Evolutionary conservation across 768 basidiomycete genomes (phyloP).

Genomic region (Xerocomellus chrysenteron): DNA sequence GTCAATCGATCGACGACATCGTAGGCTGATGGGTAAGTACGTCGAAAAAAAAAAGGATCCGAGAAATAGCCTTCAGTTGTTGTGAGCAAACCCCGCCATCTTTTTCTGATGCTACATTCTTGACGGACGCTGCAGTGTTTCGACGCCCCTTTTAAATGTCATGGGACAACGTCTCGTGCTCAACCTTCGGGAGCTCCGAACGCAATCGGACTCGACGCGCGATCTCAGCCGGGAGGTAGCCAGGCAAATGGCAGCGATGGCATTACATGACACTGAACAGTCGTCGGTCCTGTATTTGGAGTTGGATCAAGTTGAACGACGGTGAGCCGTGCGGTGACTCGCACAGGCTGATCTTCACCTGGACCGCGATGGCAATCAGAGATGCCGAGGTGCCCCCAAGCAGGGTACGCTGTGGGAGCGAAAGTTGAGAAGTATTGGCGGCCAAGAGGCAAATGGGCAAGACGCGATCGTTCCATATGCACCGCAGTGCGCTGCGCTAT

Average conservation of each 20-base stretch:
- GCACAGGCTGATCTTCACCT: not conserved
- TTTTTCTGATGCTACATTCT: not conserved
- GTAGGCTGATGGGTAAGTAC: not conserved
- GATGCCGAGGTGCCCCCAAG: not conserved
- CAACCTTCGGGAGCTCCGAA: constrained; percentile 16
- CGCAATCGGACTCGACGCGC: not conserved
- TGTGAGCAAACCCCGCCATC: constrained; percentile 2
- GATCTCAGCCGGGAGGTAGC: constrained; percentile 13
- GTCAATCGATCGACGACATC: too few relatives aligned
- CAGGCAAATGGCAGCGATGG: constrained; percentile 8
- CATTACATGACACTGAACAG: not conserved
- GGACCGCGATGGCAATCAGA: not conserved
- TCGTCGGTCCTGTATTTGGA: not conserved
- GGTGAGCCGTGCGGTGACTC: too few relatives aligned
- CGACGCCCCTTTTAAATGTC: constrained; percentile 10
- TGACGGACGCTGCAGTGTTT: not conserved
- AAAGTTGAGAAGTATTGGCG: too few relatives aligned
- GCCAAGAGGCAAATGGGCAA: not conserved
- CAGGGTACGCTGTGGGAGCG: not conserved
- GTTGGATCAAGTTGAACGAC: not conserved
- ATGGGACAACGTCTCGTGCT: constrained; percentile 26
- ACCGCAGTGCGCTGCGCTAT: not conserved
- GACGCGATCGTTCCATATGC: not conserved
- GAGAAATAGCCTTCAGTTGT: constrained; percentile 6
- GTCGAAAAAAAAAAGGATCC: constrained; percentile 11